phyloP scores from a whole-genome alignment of 371 early-diverging fungal genomes.

The Apophysomyces sp. region DNA sequence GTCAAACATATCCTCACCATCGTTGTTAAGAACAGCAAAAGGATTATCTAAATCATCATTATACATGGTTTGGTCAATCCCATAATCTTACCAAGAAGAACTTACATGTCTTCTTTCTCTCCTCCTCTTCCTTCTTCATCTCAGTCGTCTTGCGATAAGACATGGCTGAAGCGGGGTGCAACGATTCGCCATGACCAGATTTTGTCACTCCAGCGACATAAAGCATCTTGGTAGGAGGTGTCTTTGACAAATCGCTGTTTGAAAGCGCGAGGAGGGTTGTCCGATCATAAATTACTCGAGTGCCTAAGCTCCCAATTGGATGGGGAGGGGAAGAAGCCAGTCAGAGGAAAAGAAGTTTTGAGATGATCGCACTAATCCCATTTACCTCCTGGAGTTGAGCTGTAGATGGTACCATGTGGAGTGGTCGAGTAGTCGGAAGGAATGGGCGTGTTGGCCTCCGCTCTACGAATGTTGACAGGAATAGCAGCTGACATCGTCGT shows the following conservation, averaged over 20 bases:
- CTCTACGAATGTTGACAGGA: constrained; percentile 53
- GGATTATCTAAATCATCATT: constrained; percentile 31
- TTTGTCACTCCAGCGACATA: constrained; percentile 67
- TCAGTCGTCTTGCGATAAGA: constrained; percentile 34
- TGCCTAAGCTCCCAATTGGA: constrained; percentile 30
- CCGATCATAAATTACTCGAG: constrained; percentile 69
- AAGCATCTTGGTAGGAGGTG: constrained; percentile 61
- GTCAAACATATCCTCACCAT: constrained; percentile 23
- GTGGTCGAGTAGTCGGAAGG: constrained; percentile 59
- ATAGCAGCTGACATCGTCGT: constrained; percentile 24
- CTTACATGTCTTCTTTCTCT: constrained; percentile 50
- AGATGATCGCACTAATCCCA: constrained; percentile 2
- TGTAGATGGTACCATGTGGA: constrained; percentile 60
- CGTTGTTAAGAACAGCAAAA: constrained; percentile 33
- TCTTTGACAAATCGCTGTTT: constrained; percentile 63
- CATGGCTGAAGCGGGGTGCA: constrained; percentile 10
- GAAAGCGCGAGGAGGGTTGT: constrained; percentile 61
- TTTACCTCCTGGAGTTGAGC: constrained; percentile 62
- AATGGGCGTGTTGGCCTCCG: constrained; percentile 48
- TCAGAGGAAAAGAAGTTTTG: not conserved
- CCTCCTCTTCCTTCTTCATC: constrained; percentile 41
- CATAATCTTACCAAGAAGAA: not conserved
- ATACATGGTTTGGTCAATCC: not conserved
- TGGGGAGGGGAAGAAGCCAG: not conserved
- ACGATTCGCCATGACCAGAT: constrained; percentile 25